Evolutionary conservation across 1,284 basidiomycete species (phyloP), one percentile per base, ranked within the genome.

Genomic region (Boletus hoseneyae): DNA sequence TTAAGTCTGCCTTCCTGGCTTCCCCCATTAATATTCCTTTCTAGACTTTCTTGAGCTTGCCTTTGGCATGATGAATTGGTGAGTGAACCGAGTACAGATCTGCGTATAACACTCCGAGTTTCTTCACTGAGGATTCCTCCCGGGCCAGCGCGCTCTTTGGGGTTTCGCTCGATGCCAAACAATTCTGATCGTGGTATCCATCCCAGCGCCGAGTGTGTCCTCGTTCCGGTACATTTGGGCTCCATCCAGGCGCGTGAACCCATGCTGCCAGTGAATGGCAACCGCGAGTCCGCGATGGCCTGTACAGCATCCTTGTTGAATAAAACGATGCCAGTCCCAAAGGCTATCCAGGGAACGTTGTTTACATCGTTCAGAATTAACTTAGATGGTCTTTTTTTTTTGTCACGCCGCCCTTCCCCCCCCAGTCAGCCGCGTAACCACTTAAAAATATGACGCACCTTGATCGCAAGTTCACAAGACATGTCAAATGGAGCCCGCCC

Each of bases 81-180:
- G 65, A 0, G 65, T 94, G 92, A 51, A 94, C 77, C 44, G 93
- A 74, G 70, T 83, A 93, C 33, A 88, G 69, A 66, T 90, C 88
- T 48, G 93, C 87, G 49, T 89, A 82, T 47, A 83, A 76, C 38
- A 83, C 46, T 30, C 76, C 75, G 6, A 94, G 73, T 66, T 82
- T 82, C 62, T 71, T 62, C 50, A 88, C 67, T n/a, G n/a, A n/a
- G 5, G 82, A 85, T 40, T 66, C 72, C 23, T 75, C n/a, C n/a
- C n/a, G n/a, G n/a, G n/a, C 58, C 19, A 90, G 67, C 2, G 74
- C 70, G 18, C 75, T 73, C 50, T 75, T 77, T 70, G 40, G 77
- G 72, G 65, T 77, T 63, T 27, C 76, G 73, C 36, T 72, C 56
- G 5, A 61, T 60, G 18, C 42, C 51, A 67, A 43, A 90, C 6